Evolutionary conservation across 352 stramenopile genomes (phyloP), one percentile per base, ranked within the genome.

Genomic region (Thalassiosira livingstoniorum): DNA sequence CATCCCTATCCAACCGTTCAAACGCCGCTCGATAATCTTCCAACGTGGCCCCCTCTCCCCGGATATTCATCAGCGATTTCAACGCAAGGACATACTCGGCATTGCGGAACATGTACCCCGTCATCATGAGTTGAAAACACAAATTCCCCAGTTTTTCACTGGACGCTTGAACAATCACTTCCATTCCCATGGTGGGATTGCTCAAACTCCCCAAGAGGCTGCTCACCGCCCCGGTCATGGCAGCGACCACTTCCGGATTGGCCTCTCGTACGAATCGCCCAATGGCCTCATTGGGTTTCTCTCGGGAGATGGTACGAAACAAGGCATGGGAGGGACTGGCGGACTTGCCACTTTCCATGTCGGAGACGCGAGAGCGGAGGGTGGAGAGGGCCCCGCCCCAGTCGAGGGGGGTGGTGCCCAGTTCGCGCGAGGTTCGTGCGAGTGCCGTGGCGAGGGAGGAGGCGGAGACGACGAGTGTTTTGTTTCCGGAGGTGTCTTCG

Each of bases 31-130:
- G 80, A 74, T 94, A 95, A 51, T 95, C 88, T 54, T 92, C 43
- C 5, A 94, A 34, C 0, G 74, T 87, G 7, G 81, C 76, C 21
- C 80, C 83, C 53, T 75, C 82, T 18, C 82, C 80, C 29, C 75
- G 47, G 27, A 95, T 87, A 35, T 88, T 79, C 83, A 95, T 93
- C 2, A 95, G 23, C 11, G 91, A 78, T 57, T 92, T 93, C 4
- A 96, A 51, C 2, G 92, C 92, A 25, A 96, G 51, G 13, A 95
- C 92, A 61, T 96, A 96, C 70, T 96, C 90, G 0, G 89, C 92
- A 78, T 96, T 96, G 1, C 91, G 88, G 61, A 95, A 95, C 90
- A 96, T 92, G 70, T 94, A 95, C 13, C 90, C 92, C 0, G 89
- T 95, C 90, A 95, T 95, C 82, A 92, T 88, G 0, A 92, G 69